A percentile compares a stretch with the other conserved stretches of the same genome.
phyloP scores from a whole-genome alignment of 345 rosid species.

The Excoecaria cochinchinensis region DNA sequence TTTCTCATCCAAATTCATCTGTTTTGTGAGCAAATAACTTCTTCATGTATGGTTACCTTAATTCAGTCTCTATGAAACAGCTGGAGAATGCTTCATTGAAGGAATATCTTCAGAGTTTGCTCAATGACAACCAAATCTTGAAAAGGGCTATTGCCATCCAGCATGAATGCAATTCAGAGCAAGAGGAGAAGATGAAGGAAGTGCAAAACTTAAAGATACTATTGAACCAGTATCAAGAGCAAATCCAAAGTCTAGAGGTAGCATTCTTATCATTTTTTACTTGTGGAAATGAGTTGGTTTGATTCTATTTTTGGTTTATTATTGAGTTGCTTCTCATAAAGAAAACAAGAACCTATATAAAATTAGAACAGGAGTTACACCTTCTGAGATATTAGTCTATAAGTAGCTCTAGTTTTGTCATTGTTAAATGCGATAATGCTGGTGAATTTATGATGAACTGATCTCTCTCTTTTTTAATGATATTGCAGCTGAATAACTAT shows the following conservation, averaged over 20 bases:
- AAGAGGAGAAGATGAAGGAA: constrained; percentile 46
- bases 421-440: background rate
- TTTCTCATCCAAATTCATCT: background rate
- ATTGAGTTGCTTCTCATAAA: background rate
- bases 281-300: background rate
- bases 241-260: constrained; percentile 51
- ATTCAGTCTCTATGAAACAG: constrained; percentile 25
- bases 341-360: background rate
- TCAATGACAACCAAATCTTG: constrained; percentile 49
- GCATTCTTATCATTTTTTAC: background rate
- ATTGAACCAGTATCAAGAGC: constrained; percentile 48
- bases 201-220: constrained; percentile 37
- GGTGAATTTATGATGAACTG: background rate
- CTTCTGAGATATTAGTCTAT: background rate
- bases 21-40: background rate
- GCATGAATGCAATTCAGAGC: constrained; percentile 44
- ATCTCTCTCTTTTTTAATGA: background rate
- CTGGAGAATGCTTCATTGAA: constrained; percentile 42
- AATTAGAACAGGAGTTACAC: background rate
- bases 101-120: constrained; percentile 39
- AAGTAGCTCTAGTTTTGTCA: background rate
- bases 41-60: background rate
- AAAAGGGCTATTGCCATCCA: constrained; percentile 49
- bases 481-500: constrained; percentile 50
- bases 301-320: background rate